These are phyloP conservation scores for Daldinia childiae DNA, from an alignment of 495 filamentous ascomycete species.

Conservation along the genomic window DNA sequence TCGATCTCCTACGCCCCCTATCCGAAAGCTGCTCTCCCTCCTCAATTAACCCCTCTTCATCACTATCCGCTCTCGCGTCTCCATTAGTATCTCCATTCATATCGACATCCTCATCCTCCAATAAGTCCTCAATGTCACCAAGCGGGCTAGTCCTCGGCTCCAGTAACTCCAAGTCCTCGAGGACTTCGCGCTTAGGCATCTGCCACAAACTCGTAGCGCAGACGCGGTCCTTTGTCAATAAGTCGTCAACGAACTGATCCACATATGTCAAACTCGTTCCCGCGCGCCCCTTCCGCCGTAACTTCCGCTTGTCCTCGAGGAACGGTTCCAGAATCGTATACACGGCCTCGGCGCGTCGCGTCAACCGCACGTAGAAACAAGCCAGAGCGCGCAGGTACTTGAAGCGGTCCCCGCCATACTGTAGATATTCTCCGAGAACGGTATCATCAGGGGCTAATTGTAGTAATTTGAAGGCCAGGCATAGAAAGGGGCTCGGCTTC, in stretches of 20 bases:
- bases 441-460: conserved; percentile 83
- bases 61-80: conserved; percentile 32
- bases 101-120: conserved; percentile 62
- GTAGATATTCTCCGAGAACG: conserved; percentile 82
- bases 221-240: conserved; percentile 87
- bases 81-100: conserved; percentile 46
- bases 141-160: conserved; percentile 87
- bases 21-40: conserved; percentile 17
- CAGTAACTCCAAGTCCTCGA: conserved; percentile 91
- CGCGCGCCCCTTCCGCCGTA: conserved; percentile 76
- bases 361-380: conserved; percentile 91
- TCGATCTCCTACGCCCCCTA: conserved; percentile 38
- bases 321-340: conserved; percentile 84
- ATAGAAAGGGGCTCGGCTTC: conserved; percentile 91
- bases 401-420: conserved; percentile 76
- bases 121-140: conserved; percentile 84
- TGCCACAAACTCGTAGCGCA: conserved; percentile 95
- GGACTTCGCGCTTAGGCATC: conserved; percentile 77
- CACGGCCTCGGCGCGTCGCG: conserved; percentile 82
- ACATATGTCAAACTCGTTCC: conserved; percentile 80
- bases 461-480: conserved; percentile 92
- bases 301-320: conserved; percentile 82
- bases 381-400: conserved; percentile 91
- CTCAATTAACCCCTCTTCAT: conserved; percentile 39
- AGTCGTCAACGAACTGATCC: conserved; percentile 93